These are phyloP conservation scores for Plasmodium reichenowi DNA, from an alignment of 169 alveolate species.

Conservation along the genomic window DNA sequence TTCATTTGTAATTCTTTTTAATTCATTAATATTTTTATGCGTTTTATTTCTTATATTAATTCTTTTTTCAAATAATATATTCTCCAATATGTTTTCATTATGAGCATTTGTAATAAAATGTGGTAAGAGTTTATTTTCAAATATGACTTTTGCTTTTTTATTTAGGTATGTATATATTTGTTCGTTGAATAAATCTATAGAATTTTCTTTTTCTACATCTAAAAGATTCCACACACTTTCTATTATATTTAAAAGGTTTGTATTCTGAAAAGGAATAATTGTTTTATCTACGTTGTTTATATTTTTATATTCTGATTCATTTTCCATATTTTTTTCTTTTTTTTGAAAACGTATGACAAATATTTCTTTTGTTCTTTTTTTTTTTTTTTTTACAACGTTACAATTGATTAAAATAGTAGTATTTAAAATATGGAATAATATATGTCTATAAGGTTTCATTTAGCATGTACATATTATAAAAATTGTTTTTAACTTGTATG, in stretches of 20 bases:
- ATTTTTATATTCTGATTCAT: background rate
- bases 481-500: too few relatives aligned
- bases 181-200: conserved; percentile 47
- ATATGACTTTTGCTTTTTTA: conserved; percentile 29
- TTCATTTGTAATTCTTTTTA: conserved; percentile 66
- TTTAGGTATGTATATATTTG: conserved; percentile 12
- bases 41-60: background rate
- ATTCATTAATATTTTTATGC: conserved; percentile 5
- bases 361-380: too few relatives aligned
- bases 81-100: background rate
- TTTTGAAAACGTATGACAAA: too few relatives aligned
- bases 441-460: too few relatives aligned
- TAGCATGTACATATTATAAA: too few relatives aligned
- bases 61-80: conserved; percentile 11
- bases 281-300: background rate
- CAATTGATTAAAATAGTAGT: too few relatives aligned
- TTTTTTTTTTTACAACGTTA: too few relatives aligned
- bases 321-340: background rate
- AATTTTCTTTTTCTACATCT: conserved; percentile 27
- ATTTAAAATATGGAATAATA: too few relatives aligned
- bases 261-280: background rate
- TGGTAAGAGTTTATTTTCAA: conserved; percentile 28
- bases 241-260: background rate
- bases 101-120: conserved; percentile 27
- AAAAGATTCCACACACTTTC: conserved; percentile 26